Percentiles rank a stretch among this genome's conserved stretches.
phyloP scores from a whole-genome alignment of 1,139 yeast genomes.

The Hemisphaericaspora subhashii region DNA sequence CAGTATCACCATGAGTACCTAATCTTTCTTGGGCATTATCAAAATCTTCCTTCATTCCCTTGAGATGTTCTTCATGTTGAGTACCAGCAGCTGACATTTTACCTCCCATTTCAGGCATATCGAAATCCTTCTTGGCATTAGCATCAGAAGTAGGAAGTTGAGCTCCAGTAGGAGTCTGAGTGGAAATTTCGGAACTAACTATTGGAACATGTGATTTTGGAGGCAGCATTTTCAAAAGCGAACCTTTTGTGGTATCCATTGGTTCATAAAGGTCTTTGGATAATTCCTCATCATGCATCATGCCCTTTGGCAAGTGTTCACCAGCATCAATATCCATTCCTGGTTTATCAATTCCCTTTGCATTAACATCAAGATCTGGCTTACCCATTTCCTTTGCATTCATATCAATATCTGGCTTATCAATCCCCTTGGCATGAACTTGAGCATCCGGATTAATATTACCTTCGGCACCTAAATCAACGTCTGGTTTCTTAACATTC shows the following conservation, averaged over 20 bases:
- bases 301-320: not conserved
- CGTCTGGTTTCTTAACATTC: not conserved
- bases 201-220: not conserved
- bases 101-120: not conserved
- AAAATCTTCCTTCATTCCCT: not conserved
- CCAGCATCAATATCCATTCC: not conserved
- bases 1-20: not conserved
- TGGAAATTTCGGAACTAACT: not conserved
- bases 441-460: not conserved
- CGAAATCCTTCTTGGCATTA: not conserved
- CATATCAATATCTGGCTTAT: no score
- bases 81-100: not conserved
- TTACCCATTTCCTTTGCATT: not conserved
- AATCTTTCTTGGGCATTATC: not conserved
- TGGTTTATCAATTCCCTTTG: not conserved
- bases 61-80: constrained; percentile 2
- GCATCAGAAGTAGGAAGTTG: not conserved
- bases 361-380: not conserved
- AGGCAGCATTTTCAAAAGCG: not conserved
- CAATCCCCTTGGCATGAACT: not conserved
- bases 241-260: constrained; percentile 2
- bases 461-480: not conserved
- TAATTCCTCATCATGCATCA: not conserved
- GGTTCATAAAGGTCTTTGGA: constrained; percentile 1
- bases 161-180: not conserved